Evolutionary conservation across 805 yeast genomes (phyloP).

Genomic region (Teunomyces cretensis): DNA sequence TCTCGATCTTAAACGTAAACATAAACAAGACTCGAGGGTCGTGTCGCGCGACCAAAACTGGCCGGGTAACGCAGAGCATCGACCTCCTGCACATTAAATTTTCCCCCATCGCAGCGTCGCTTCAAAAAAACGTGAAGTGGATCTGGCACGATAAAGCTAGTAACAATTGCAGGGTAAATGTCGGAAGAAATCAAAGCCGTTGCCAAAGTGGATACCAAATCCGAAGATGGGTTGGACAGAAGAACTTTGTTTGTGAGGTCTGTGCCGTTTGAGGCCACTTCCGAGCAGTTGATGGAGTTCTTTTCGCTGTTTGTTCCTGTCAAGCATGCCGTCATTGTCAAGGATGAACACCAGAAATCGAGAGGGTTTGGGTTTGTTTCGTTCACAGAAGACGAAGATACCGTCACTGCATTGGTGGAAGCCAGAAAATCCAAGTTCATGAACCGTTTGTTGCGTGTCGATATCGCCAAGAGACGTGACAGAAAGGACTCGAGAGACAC

Average conservation of each 20-base stretch:
- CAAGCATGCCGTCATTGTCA: constrained; percentile 90
- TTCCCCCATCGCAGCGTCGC: neutral
- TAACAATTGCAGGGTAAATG: constrained; percentile 2
- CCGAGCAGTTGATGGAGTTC: constrained; percentile 76
- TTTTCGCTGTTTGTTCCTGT: constrained; percentile 94
- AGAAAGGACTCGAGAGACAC: constrained; percentile 44
- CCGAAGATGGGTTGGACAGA: constrained; percentile 45
- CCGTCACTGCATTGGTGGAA: constrained; percentile 67
- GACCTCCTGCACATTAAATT: constrained; percentile 2
- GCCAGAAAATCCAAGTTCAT: constrained; percentile 67
- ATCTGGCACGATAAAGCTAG: neutral
- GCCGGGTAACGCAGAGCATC: constrained; percentile 4
- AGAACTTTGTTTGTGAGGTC: constrained; percentile 83
- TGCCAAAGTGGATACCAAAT: neutral
- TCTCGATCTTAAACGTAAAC: neutral
- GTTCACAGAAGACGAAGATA: constrained; percentile 82
- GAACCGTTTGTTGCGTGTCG: constrained; percentile 68
- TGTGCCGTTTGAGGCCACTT: constrained; percentile 76
- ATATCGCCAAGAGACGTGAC: constrained; percentile 89
- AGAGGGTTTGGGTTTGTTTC: constrained; percentile 96
- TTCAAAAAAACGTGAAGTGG: neutral
- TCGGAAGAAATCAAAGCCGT: constrained; percentile 3
- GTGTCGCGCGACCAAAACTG: constrained; percentile 1
- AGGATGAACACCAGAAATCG: constrained; percentile 70
- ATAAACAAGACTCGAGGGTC: neutral